Evolutionary conservation across 2,329 filamentous ascomycete genomes (phyloP), one percentile per base, ranked within the genome.

Genomic region (Pyrenochaeta sp.): DNA sequence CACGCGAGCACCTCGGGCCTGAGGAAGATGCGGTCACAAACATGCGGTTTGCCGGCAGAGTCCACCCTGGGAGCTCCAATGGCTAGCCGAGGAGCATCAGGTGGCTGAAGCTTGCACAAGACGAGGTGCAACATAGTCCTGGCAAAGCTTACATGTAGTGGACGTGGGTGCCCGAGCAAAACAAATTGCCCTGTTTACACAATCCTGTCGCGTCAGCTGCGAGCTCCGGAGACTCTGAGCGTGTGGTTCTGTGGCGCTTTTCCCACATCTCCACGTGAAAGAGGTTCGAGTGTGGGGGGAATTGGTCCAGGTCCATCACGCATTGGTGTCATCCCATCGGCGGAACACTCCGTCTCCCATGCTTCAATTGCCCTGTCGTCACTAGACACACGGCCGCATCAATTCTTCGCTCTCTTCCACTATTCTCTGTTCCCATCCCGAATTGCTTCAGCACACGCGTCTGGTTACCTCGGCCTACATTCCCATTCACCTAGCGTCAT

Each of bases 261-360:
- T 64, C 51, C 57, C 51, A 55, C 56, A 40, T 45, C 44, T 63
- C 61, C 69, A 71, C 68, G 68, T 67, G 64, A 67, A 67, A 52
- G 55, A 61, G 61, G 64, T 54, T 63, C 54, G 61, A 68, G 68
- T 67, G 69, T 71, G 69, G 68, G 68, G 66, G 64, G 58, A 47
- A 9, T 11, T 5, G 37, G 41, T 30, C 48, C 49, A 45, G 42
- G 45, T 49, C 52, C 50, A 41, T 60, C 53, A 46, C 56, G 61
- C 52, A 51, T 47, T 64, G 50, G 54, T 58, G 51, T 56, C 62
- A 64, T 60, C 46, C 36, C 35, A 37, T 21, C 20, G 51, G 39
- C 45, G 47, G 46, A 50, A 48, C 39, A 46, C 49, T 30, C 49
- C 49, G 37, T 51, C 47, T 55, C 59, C 45, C 51, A 51, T 53